Evolutionary conservation across 2,329 filamentous ascomycete species (phyloP), one percentile per base, ranked within the genome.

Genomic region (Arthrocladium fulminans): DNA sequence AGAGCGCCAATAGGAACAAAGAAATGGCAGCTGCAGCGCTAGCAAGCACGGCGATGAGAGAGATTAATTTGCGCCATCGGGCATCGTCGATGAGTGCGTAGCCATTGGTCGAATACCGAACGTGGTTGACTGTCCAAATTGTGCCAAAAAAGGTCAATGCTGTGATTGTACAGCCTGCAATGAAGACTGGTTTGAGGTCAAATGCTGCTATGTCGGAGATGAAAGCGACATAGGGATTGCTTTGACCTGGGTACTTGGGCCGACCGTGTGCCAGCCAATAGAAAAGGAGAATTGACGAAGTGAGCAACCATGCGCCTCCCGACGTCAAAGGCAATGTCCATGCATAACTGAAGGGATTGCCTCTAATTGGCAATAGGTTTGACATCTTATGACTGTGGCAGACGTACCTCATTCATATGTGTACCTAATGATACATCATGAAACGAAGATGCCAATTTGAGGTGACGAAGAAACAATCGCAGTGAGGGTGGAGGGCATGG

Each of bases 211-310:
- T 40, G 23, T 30, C 19, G 25, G 43, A 35, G 8, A 41, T 32
- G 20, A 41, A 46, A 24, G 46, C 39, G 19, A 50, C 43, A 17
- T 41, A 19, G 4, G 48, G 48, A 35, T 47, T 50, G 20, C 43
- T 47, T 25, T 50, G 48, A 20, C 23, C 22, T 2, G 48, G 43
- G 19, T 46, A 35, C 17, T 15, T 30, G 4, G 48, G 43, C 8
- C 42, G 48, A 22, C 48, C 48, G 24, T 24, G 13, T 7, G 23
- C 42, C 17, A 50, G 43, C 43, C 42, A 47, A 35, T 42, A 24
- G 17, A 46, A 24, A n/a, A 50, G 48, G 19, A 50, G 42, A 22
- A 35, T 35, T 10, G 42, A 50, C 8, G 47, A 35, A 6, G 42
- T 50, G 17, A 50, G 34, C 32, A 37, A n/a, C 48, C 48, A 47